phyloP scores from a whole-genome alignment of 2,329 filamentous ascomycete species.

The Cladosporium phlei region DNA sequence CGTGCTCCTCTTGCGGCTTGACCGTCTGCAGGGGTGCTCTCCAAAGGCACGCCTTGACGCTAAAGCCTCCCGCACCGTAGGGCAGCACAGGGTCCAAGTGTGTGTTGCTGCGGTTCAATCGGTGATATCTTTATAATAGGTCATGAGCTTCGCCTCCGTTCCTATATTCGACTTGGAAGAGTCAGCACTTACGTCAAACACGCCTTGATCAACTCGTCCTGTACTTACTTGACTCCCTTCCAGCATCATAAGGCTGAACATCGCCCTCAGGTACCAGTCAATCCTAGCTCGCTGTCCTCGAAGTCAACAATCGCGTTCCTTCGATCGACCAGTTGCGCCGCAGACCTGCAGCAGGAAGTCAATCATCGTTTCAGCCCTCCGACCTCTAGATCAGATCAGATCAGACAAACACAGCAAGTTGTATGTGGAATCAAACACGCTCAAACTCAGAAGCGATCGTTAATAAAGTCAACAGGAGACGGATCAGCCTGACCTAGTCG shows the following conservation, averaged over 20 bases:
- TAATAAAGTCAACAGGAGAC: neutral
- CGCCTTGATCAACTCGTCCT: too few relatives aligned
- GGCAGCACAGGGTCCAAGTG: constrained; percentile 10
- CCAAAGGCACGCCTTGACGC: constrained; percentile 12
- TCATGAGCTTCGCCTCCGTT: constrained; percentile 11
- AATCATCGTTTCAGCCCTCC: too few relatives aligned
- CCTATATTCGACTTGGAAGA: constrained; percentile 1
- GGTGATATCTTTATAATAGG: constrained; percentile 11
- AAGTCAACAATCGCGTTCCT: neutral
- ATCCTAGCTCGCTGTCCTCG: constrained; percentile 8
- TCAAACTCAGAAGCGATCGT: neutral
- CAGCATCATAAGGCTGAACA: constrained; percentile 9
- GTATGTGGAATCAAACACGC: too few relatives aligned
- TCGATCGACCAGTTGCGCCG: constrained; percentile 3
- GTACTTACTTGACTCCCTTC: neutral
- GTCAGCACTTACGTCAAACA: constrained; percentile 1
- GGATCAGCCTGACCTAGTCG: too few relatives aligned
- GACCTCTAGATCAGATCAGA: too few relatives aligned
- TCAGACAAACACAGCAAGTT: too few relatives aligned
- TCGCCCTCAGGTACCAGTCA: constrained; percentile 11
- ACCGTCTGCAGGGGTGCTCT: constrained; percentile 13
- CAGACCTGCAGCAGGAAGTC: too few relatives aligned
- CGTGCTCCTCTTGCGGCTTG: constrained; percentile 13
- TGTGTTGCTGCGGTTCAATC: constrained; percentile 3
- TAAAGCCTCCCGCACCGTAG: constrained; percentile 11